phyloP scores from a whole-genome alignment of 768 basidiomycete genomes.

The Gloeophyllum trabeum region DNA sequence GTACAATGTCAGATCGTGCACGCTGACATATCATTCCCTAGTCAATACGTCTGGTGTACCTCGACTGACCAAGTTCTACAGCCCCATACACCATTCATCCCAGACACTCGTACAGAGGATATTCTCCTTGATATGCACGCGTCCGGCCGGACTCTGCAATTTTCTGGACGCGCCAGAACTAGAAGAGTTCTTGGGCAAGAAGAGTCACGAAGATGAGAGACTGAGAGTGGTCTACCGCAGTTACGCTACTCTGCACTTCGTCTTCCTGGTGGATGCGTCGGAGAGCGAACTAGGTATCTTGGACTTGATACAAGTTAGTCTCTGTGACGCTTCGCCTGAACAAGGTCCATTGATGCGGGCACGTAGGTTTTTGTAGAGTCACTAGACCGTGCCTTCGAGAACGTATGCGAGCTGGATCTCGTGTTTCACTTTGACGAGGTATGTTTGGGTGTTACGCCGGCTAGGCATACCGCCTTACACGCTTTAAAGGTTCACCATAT shows the following conservation, averaged over 20 bases:
- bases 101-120: slow-evolving; percentile 78
- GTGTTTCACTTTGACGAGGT: slow-evolving; percentile 99
- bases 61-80: slow-evolving; percentile 83
- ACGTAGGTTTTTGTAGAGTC: slow-evolving; percentile 99
- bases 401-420: slow-evolving; percentile 95
- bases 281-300: slow-evolving; percentile 96
- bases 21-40: slow-evolving; percentile 17
- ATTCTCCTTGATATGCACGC: slow-evolving; percentile 75
- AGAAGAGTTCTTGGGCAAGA: slow-evolving; percentile 54
- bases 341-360: slow-evolving; percentile 3
- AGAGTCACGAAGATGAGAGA: slow-evolving; percentile 40
- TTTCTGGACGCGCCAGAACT: slow-evolving; percentile 91
- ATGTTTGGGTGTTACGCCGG: slow-evolving; percentile 9
- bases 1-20: slow-evolving; percentile 9
- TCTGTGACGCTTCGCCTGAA: not conserved
- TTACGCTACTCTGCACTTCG: slow-evolving; percentile 95
- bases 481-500: slow-evolving; percentile 86
- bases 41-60: slow-evolving; percentile 92
- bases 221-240: slow-evolving; percentile 89
- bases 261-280: slow-evolving; percentile 91
- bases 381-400: slow-evolving; percentile 91
- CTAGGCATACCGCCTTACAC: not conserved
- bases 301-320: slow-evolving; percentile 86
- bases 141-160: slow-evolving; percentile 82
- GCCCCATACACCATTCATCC: slow-evolving; percentile 56